Evolutionary conservation across 768 basidiomycete genomes (phyloP), one percentile per base, ranked within the genome.

Genomic region (Gelatoporia subvermispora): DNA sequence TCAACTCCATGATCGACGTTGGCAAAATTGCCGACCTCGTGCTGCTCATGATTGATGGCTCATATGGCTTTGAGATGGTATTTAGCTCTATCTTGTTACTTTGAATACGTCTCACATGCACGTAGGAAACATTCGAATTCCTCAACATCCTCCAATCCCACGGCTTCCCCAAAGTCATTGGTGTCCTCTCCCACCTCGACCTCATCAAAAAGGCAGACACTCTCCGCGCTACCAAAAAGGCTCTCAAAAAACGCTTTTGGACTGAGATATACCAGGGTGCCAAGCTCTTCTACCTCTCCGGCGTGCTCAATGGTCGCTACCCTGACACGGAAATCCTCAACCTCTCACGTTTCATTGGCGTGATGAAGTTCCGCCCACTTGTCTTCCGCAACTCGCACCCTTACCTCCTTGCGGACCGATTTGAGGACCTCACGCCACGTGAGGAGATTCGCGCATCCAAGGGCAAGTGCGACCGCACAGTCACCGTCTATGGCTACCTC

Each of bases 11-110:
- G 95, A 90, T 98, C 56, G 96, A 99, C 75, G 77, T 97, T 59
- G 95, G 85, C 47, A 99, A 99, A 69, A 82, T 98, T 49, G 96
- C 91, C 8, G 96, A 98, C 69, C 76, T 99, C 49, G 89, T 98
- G 4, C 76, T 99, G 39, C 82, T 99, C 54, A 94, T 98, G 93
- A 85, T 98, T 55, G 96, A 99, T 62, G 95, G 88, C 3, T 93
- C 91, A 22, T 98, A 93, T 66, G 96, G 96, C 3, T 95, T 98
- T 57, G 96, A 98, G 70, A 99, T 98, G 96, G 95, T 93, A 56
- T 53, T 81, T 60, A 7, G 2, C 38, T 16, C 1, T 45, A 11
- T 31, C 22, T 40, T 20, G 8, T 31, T 3, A n/a, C 42, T 23
- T 0, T 43, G 42, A 40, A 37, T 52, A 18, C 35, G 23, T n/a